These are phyloP conservation scores for Sextonia rubra DNA, from an alignment of 164 flowering plant genomes.

Conservation along the genomic window DNA sequence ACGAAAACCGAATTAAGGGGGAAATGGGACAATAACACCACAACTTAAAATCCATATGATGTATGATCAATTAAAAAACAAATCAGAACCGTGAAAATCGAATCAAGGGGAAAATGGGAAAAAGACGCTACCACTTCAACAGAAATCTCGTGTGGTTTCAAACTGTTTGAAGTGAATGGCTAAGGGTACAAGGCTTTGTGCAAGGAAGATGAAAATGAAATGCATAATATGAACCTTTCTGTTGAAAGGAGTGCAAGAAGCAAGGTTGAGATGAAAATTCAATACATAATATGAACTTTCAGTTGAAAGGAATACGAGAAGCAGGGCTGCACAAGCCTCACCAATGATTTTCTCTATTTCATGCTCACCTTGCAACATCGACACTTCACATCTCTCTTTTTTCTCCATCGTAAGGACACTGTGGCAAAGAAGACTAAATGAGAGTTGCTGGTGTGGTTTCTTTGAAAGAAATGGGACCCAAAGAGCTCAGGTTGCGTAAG, in stretches of 20 bases:
- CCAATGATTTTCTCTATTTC: slow-evolving; percentile 97
- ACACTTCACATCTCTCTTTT: too few relatives aligned
- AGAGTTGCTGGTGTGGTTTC: too few relatives aligned
- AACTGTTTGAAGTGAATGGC: slow-evolving; percentile 32
- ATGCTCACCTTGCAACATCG: slow-evolving; percentile 72
- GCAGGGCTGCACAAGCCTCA: slow-evolving; percentile 90
- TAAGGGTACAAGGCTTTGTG: not conserved
- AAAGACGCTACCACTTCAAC: too few relatives aligned
- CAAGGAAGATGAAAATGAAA: not conserved
- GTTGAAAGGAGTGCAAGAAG: slow-evolving; percentile 57
- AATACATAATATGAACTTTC: slow-evolving; percentile 45
- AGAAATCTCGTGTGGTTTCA: slow-evolving; percentile 56
- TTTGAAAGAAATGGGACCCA: too few relatives aligned
- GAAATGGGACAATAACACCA: too few relatives aligned
- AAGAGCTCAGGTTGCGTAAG: too few relatives aligned
- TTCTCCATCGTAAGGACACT: too few relatives aligned
- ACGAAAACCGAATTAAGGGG: too few relatives aligned
- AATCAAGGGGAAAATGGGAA: too few relatives aligned
- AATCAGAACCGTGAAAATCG: slow-evolving; percentile 57
- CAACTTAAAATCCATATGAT: not conserved
- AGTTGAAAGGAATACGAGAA: slow-evolving; percentile 70
- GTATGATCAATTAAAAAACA: too few relatives aligned
- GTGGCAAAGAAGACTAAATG: too few relatives aligned
- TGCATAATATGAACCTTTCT: slow-evolving; percentile 52
- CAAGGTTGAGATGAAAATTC: not conserved